A percentile compares a stretch with the other conserved stretches of the same genome.
phyloP scores from a whole-genome alignment of 768 basidiomycete genomes.

The Saitozyma podzolica region DNA sequence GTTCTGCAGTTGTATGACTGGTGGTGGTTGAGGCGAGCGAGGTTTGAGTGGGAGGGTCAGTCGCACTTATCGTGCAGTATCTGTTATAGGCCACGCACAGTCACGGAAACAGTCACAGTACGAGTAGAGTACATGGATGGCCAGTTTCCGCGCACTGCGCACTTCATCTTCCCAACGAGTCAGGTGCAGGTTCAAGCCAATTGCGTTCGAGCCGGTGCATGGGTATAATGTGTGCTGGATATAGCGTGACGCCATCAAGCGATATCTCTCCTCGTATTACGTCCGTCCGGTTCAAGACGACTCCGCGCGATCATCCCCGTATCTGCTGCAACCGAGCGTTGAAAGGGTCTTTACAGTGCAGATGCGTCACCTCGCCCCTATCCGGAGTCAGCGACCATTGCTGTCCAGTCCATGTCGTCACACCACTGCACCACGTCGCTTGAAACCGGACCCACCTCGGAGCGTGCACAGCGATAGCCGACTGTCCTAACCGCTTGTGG shows the following conservation, averaged over 20 bases:
- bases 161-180: too few species aligned
- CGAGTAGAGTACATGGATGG: neutral
- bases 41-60: neutral
- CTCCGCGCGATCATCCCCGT: constrained; percentile 16
- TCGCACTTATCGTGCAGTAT: neutral
- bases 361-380: constrained; percentile 95
- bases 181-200: neutral
- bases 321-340: constrained; percentile 28
- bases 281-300: neutral
- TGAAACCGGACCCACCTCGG: constrained; percentile 63
- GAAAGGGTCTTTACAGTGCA: constrained; percentile 84
- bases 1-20: constrained; percentile 51
- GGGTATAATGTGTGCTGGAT: constrained; percentile 8
- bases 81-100: neutral
- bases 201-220: neutral
- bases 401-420: neutral
- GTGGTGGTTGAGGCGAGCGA: constrained; percentile 1
- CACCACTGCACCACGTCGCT: neutral
- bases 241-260: neutral
- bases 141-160: neutral
- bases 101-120: neutral
- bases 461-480: constrained; percentile 89
- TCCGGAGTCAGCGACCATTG: constrained; percentile 3
- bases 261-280: neutral
- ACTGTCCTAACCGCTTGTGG: constrained; percentile 87